phyloP scores from a whole-genome alignment of 1,284 basidiomycete genomes.

The Fistulina hepatica region DNA sequence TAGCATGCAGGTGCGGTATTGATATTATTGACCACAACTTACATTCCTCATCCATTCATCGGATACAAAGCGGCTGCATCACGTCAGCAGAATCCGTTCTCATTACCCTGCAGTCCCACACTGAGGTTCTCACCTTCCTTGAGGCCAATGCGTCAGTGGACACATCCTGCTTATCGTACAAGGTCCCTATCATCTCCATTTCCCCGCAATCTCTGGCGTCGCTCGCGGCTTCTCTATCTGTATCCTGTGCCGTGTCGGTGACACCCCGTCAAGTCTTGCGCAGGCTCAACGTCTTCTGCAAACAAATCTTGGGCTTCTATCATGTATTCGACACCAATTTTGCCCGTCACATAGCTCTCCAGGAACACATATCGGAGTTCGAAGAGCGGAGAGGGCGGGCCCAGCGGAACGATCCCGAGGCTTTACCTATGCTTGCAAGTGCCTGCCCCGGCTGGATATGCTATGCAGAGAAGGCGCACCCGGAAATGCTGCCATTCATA shows the following conservation, averaged over 20 bases:
- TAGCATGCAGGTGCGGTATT: conserved; percentile 71
- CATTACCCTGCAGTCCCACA: conserved; percentile 94
- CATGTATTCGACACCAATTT: conserved; percentile 92
- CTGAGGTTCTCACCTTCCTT: conserved; percentile 78
- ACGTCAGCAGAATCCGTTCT: conserved; percentile 96
- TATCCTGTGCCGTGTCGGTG: conserved; percentile 32
- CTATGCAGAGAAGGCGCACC: conserved; percentile 96
- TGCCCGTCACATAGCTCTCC: conserved; percentile 77
- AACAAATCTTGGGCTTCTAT: conserved; percentile 51
- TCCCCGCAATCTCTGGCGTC: conserved; percentile 91
- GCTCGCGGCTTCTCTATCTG: conserved; percentile 60
- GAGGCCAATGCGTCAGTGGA: conserved; percentile 38
- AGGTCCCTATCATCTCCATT: conserved; percentile 72
- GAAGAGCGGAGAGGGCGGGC: conserved; percentile 42
- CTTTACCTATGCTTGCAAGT: conserved; percentile 87
- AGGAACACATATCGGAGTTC: conserved; percentile 80
- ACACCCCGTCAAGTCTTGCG: conserved; percentile 52
- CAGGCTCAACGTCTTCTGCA: conserved; percentile 58
- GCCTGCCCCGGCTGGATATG: conserved; percentile 99
- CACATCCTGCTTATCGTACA: conserved; percentile 26
- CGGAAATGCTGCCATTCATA: conserved; percentile 89
- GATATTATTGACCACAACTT: not conserved
- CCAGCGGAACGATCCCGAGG: conserved; percentile 18
- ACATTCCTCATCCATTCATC: conserved; percentile 8
- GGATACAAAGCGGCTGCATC: conserved; percentile 76